These are phyloP conservation scores for Herpotrichia juniperi DNA, from an alignment of 2,329 filamentous ascomycete genomes.

Conservation along the genomic window DNA sequence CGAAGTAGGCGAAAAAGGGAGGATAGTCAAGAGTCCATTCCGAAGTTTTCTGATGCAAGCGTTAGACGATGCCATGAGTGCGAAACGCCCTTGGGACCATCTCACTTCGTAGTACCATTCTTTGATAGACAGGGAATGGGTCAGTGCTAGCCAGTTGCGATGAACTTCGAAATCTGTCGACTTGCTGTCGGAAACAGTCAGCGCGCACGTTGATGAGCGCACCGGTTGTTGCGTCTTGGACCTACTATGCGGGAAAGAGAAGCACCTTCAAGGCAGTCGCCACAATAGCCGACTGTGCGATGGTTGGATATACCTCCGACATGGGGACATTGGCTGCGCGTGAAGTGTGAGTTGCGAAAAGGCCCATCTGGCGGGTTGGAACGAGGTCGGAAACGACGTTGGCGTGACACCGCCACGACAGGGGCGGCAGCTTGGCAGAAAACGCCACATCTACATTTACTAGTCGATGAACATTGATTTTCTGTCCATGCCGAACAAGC, in stretches of 20 bases:
- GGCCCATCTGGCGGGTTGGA: slow-evolving; percentile 16
- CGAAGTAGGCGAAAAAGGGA: slow-evolving; percentile 96
- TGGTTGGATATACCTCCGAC: slow-evolving; percentile 83
- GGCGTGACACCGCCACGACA: no score
- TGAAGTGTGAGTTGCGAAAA: slow-evolving; percentile 27
- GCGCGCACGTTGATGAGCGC: slow-evolving; percentile 13
- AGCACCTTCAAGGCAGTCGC: slow-evolving; percentile 89
- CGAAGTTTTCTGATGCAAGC: slow-evolving; percentile 71
- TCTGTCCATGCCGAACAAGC: no score
- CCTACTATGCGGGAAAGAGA: slow-evolving; percentile 92
- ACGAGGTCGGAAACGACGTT: slow-evolving; percentile 21
- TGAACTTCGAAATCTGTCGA: slow-evolving; percentile 99
- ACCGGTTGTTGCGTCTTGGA: slow-evolving; percentile 32
- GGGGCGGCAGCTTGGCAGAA: no score
- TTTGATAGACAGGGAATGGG: slow-evolving; percentile 82
- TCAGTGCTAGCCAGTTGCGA: slow-evolving; percentile 97
- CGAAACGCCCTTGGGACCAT: neutral
- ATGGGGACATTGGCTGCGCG: slow-evolving; percentile 55
- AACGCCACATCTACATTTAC: no score
- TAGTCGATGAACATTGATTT: no score
- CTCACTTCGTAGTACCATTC: slow-evolving; percentile 90
- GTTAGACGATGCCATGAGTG: neutral
- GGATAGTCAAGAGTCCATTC: slow-evolving; percentile 99
- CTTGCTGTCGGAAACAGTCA: slow-evolving; percentile 67
- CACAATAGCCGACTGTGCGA: slow-evolving; percentile 85